These are phyloP conservation scores for Nakazawaea peltata DNA, from an alignment of 805 yeast genomes.

Conservation along the genomic window DNA sequence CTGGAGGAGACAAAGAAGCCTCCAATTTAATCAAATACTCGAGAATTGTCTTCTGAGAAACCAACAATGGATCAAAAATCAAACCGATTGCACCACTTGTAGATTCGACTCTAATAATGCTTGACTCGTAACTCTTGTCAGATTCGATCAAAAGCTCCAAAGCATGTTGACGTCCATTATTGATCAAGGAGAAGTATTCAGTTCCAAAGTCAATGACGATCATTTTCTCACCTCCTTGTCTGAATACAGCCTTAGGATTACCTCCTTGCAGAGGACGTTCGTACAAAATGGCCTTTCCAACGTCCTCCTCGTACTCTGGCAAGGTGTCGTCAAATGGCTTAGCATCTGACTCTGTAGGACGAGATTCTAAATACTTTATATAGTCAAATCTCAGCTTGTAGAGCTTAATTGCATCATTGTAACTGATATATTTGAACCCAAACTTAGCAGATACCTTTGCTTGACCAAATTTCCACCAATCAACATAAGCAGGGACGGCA, in stretches of 20 bases:
- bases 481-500: constrained; percentile 17
- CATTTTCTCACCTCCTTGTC: constrained; percentile 27
- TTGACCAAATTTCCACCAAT: constrained; percentile 27
- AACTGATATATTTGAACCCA: constrained; percentile 15
- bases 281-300: constrained; percentile 14
- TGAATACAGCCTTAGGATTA: constrained; percentile 15
- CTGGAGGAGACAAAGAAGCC: constrained; percentile 17
- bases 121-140: constrained; percentile 7
- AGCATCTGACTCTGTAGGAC: constrained; percentile 10
- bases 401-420: constrained; percentile 17
- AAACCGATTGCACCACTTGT: constrained; percentile 19
- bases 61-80: constrained; percentile 15
- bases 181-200: constrained; percentile 20
- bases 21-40: constrained; percentile 15
- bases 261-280: constrained; percentile 4
- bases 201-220: constrained; percentile 23
- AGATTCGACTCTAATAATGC: constrained; percentile 15
- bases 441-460: constrained; percentile 20
- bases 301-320: constrained; percentile 7
- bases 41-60: constrained; percentile 13
- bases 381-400: constrained; percentile 19
- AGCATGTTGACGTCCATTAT: constrained; percentile 24
- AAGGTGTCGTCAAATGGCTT: constrained; percentile 13
- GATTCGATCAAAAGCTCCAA: constrained; percentile 13
- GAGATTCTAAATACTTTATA: constrained; percentile 11